Conservation (phyloP, 352 stramenopile species). For the Phytopythium chamaehyphon region DNA sequence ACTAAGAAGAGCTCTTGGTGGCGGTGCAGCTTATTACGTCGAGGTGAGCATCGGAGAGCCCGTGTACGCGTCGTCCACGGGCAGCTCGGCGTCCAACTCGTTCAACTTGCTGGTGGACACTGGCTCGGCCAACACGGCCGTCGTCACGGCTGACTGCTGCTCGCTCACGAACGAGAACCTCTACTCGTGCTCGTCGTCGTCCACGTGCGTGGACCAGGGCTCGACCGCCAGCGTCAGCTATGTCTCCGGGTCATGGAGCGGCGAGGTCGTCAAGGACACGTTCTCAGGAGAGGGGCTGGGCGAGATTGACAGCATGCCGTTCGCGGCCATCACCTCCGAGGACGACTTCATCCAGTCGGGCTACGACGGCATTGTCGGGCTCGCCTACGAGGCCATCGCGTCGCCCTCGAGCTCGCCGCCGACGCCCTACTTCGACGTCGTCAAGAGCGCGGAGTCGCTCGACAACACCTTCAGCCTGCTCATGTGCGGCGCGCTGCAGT, state of each 20-base stretch:
- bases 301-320: slow-evolving; percentile 40
- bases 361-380: slow-evolving; percentile 73
- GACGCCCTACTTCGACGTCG: slow-evolving; percentile 60
- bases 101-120: slow-evolving; percentile 80
- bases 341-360: slow-evolving; percentile 67
- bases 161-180: slow-evolving; percentile 49
- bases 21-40: slow-evolving; percentile 42
- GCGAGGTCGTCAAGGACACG: slow-evolving; percentile 58
- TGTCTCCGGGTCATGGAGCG: slow-evolving; percentile 70
- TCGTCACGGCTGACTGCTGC: slow-evolving; percentile 77
- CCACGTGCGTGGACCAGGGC: slow-evolving; percentile 41
- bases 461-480: slow-evolving; percentile 67
- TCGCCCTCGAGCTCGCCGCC: slow-evolving; percentile 40
- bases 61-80: slow-evolving; percentile 30
- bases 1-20: no score
- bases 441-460: slow-evolving; percentile 26
- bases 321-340: slow-evolving; percentile 53
- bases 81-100: slow-evolving; percentile 27
- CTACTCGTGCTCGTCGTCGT: slow-evolving; percentile 64
- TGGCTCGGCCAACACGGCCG: slow-evolving; percentile 73
- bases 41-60: slow-evolving; percentile 39
- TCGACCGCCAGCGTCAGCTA: slow-evolving; percentile 63
- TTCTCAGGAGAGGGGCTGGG: slow-evolving; percentile 57
- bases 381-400: slow-evolving; percentile 60
- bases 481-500: slow-evolving; percentile 75